These are phyloP conservation scores for Symbiodinium pilosum DNA, from an alignment of 73 alveolate genomes.

Conservation along the genomic window DNA sequence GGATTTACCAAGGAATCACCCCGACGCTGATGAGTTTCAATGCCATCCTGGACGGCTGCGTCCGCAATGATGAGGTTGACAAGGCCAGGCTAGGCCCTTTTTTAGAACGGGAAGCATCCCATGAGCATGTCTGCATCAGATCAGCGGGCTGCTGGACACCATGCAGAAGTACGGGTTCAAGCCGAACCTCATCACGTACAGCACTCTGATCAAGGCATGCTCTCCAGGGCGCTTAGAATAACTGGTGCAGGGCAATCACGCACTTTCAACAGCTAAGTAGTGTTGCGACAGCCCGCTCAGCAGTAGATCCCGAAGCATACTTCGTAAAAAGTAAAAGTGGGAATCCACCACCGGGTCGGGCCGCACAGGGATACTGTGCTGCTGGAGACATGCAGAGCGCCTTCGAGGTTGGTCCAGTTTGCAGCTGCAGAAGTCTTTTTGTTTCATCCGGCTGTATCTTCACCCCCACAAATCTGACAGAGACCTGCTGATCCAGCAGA, in stretches of 20 bases:
- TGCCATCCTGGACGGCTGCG: slow-evolving; percentile 91
- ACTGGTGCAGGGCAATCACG: not conserved
- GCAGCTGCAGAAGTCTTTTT: not conserved
- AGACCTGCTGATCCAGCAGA: too few species aligned
- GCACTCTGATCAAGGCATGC: slow-evolving; percentile 91
- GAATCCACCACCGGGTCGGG: too few species aligned
- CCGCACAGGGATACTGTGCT: slow-evolving; percentile 59
- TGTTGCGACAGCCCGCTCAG: too few species aligned
- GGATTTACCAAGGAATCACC: not conserved
- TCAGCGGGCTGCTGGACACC: slow-evolving; percentile 28
- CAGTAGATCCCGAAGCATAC: not conserved
- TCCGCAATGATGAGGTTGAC: slow-evolving; percentile 64
- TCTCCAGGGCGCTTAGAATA: not conserved
- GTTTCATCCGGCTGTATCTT: not conserved
- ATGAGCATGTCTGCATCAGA: not conserved
- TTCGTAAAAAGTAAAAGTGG: not conserved
- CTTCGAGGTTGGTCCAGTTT: not conserved
- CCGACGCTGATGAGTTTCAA: slow-evolving; percentile 89
- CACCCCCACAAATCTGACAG: too few species aligned
- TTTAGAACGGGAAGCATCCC: not conserved
- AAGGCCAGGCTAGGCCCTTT: not conserved
- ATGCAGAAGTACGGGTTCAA: slow-evolving; percentile 35
- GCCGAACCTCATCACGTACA: slow-evolving; percentile 88
- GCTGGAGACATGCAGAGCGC: slow-evolving; percentile 91
- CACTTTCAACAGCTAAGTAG: not conserved